Evolutionary conservation across 1,284 basidiomycete species (phyloP), one percentile per base, ranked within the genome.

Genomic region (Neonothopanus nambi): DNA sequence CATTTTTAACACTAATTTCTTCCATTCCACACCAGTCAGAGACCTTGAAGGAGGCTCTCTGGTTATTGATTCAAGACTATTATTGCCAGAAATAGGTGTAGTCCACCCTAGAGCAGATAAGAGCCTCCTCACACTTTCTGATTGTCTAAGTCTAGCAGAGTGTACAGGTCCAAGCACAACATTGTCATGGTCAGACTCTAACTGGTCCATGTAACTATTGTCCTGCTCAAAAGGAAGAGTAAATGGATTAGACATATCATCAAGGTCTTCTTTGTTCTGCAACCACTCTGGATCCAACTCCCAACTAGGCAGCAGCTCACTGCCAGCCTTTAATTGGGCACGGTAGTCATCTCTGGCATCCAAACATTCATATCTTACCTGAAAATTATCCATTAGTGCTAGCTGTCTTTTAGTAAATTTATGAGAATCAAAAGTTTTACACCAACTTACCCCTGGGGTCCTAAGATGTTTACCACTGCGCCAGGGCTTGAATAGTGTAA

Each of bases 81-180:
- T n/a, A n/a, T n/a, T n/a, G n/a, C n/a, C n/a, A n/a, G n/a, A n/a
- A n/a, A 11, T 11, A 28, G 26, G 26, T 5, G 26, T 28, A 11
- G 26, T 28, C 26, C 26, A 28, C 5, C 26, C 26, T 5, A 28
- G 26, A 5, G 26, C 11, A 28, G 26, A 5, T 11, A 28, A 11
- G 5, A 28, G 26, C 11, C 11, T 5, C 5, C 26, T 5, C 5
- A 28, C 26, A 28, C 11, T 28, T 28, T 28, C 26, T 28, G n/a
- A n/a, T n/a, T n/a, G 26, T 28, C 11, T 28, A 11, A 28, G 5
- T 28, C 11, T 5, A 28, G 26, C n/a, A n/a, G n/a, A n/a, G n/a
- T n/a, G 66, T 36, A 66, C 64, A 54, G 67, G 67, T 40, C 51
- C 11, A 28, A 28, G 26, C n/a, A n/a, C n/a, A n/a, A n/a, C n/a